Conservation (phyloP, 768 basidiomycete genomes). For the Xanthoconium purpureum region DNA sequence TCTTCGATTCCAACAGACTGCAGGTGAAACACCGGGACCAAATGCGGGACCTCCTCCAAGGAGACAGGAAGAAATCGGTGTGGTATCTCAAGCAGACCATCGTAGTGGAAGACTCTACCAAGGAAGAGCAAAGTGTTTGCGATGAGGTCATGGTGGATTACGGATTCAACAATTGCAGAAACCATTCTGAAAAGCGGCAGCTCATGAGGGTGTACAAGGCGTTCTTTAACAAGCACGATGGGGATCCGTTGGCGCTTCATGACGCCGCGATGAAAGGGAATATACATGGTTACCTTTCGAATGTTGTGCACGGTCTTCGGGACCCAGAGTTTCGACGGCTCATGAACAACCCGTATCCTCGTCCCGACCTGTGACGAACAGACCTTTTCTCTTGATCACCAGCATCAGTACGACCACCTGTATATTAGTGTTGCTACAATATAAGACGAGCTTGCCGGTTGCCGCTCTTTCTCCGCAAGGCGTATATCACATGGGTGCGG, state of each 20-base stretch:
- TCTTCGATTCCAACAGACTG: not conserved
- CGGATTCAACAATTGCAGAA: conserved; percentile 2
- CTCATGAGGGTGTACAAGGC: not conserved
- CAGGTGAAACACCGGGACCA: not conserved
- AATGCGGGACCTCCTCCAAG: not conserved
- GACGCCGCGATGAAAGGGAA: not conserved
- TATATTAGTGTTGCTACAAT: too few species aligned
- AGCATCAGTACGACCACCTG: too few species aligned
- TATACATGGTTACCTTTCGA: not conserved
- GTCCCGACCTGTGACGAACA: not conserved
- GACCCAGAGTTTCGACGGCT: not conserved
- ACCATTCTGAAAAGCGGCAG: not conserved
- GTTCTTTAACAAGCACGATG: not conserved
- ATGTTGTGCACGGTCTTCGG: not conserved
- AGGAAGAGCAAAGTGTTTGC: not conserved
- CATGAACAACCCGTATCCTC: not conserved
- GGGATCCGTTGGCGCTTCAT: not conserved
- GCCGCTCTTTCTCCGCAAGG: too few species aligned
- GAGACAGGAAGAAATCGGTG: not conserved
- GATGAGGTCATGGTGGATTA: not conserved
- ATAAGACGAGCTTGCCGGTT: too few species aligned
- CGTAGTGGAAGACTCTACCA: not conserved
- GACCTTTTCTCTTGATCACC: too few species aligned
- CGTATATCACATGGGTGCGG: too few species aligned
- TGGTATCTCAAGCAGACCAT: conserved; percentile 1